Percentiles rank a stretch among this genome's conserved stretches.
phyloP scores from a whole-genome alignment of 495 filamentous ascomycete genomes.

The Hypoxylon fragiforme region DNA sequence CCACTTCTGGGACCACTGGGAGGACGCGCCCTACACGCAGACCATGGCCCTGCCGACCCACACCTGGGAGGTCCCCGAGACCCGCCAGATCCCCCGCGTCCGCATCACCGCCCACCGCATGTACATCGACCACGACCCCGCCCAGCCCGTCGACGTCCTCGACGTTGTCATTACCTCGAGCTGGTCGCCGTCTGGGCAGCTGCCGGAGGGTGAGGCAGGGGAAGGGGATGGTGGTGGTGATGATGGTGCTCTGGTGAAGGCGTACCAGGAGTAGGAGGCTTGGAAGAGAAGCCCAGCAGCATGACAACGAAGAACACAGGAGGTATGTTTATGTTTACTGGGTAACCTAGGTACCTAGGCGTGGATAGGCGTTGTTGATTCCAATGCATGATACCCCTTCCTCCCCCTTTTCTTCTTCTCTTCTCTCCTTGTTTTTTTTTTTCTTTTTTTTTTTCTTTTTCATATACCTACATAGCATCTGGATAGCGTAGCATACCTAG shows the following conservation, averaged over 20 bases:
- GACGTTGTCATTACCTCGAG: constrained; percentile 9
- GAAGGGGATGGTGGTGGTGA: too few relatives aligned
- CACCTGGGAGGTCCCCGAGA: constrained; percentile 1
- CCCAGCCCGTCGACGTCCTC: constrained; percentile 14
- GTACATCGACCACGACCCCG: constrained; percentile 15
- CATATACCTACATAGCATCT: background rate
- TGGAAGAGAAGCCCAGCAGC: too few relatives aligned
- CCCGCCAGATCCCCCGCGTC: background rate
- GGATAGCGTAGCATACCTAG: background rate
- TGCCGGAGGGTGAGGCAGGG: background rate
- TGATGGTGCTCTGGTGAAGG: too few relatives aligned
- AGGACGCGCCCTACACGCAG: background rate
- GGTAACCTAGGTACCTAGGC: background rate
- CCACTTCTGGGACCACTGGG: constrained; percentile 11
- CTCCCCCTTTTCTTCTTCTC: too few relatives aligned
- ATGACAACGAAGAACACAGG: background rate
- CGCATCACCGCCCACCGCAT: constrained; percentile 8
- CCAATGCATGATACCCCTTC: background rate
- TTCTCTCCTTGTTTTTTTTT: too few relatives aligned
- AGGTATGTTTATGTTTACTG: background rate
- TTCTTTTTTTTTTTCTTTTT: background rate
- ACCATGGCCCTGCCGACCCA: background rate
- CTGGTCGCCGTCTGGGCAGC: background rate
- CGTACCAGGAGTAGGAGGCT: too few relatives aligned
- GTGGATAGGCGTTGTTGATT: background rate